Evolutionary conservation across 73 alveolate genomes (phyloP).

Genomic region (Tetrahymena borealis): DNA sequence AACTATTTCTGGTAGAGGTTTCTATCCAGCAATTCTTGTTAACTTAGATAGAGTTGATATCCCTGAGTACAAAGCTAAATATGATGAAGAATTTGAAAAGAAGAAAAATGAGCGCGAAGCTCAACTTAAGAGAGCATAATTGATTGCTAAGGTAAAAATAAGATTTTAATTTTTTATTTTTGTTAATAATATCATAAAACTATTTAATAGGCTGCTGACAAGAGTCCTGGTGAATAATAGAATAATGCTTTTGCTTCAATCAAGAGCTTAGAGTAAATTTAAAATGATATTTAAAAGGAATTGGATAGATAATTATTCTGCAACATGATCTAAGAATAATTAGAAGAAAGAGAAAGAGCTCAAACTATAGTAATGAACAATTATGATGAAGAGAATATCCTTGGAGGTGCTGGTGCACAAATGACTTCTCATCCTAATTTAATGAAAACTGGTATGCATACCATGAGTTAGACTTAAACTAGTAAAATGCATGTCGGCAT

Average conservation of each 20-base stretch:
- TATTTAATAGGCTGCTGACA: neutral
- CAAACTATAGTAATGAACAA: conserved; percentile 13
- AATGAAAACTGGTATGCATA: conserved; percentile 2
- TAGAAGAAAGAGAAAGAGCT: conserved; percentile 35
- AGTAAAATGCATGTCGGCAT: neutral
- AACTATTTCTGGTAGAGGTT: conserved; percentile 92
- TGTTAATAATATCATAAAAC: no score
- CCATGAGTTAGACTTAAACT: neutral
- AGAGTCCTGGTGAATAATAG: neutral
- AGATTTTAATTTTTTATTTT: neutral
- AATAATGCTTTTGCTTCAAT: neutral
- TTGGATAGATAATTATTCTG: conserved; percentile 58
- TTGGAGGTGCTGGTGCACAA: neutral
- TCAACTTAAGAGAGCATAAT: conserved; percentile 19
- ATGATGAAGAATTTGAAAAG: conserved; percentile 60
- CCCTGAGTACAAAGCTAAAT: conserved; percentile 70
- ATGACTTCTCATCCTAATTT: neutral
- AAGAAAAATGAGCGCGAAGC: conserved; percentile 24
- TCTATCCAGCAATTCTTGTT: conserved; percentile 88
- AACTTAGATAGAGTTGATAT: conserved; percentile 86
- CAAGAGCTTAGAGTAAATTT: neutral
- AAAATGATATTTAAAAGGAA: conserved; percentile 55
- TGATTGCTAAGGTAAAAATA: neutral
- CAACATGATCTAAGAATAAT: conserved; percentile 44
- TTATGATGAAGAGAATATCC: neutral